Conservation (phyloP, 495 filamentous ascomycete genomes). For the Penicillium antarcticum region DNA sequence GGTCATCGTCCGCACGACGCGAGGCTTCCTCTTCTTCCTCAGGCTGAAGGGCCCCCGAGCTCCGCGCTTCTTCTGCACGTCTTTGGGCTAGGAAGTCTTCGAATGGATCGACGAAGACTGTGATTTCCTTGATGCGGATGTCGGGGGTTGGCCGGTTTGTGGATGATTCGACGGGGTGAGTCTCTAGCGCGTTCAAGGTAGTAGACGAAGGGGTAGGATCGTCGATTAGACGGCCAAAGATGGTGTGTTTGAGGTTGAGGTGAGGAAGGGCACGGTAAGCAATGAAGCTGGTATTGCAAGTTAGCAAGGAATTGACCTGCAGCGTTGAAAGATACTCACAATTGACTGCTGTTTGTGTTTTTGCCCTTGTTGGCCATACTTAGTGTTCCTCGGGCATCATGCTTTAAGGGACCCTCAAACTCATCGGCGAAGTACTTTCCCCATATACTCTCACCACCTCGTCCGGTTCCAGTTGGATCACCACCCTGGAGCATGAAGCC, state of each 20-base stretch:
- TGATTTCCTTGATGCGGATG: slow-evolving; percentile 74
- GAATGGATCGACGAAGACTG: slow-evolving; percentile 92
- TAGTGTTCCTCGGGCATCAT: slow-evolving; percentile 73
- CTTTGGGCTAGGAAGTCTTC: slow-evolving; percentile 72
- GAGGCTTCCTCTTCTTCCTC: slow-evolving; percentile 38
- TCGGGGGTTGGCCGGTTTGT: slow-evolving; percentile 70
- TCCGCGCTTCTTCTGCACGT: slow-evolving; percentile 47
- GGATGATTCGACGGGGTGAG: slow-evolving; percentile 59
- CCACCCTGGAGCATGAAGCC: slow-evolving; percentile 99
- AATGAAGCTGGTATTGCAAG: slow-evolving; percentile 58
- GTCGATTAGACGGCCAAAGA: slow-evolving; percentile 83
- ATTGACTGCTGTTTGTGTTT: slow-evolving; percentile 92
- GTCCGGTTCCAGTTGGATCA: slow-evolving; percentile 64
- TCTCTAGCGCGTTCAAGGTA: slow-evolving; percentile 71
- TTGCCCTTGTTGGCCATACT: slow-evolving; percentile 99
- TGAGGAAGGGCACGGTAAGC: slow-evolving; percentile 79
- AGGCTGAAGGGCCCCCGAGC: slow-evolving; percentile 26
- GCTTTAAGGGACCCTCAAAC: slow-evolving; percentile 80
- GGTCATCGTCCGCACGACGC: slow-evolving; percentile 79
- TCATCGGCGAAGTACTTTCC: slow-evolving; percentile 90
- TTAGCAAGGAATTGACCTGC: slow-evolving; percentile 2
- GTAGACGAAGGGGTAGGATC: slow-evolving; percentile 57
- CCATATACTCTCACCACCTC: slow-evolving; percentile 86
- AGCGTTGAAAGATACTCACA: slow-evolving; percentile 39
- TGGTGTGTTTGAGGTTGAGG: slow-evolving; percentile 92